These are phyloP conservation scores for Blastomyces gilchristii DNA, from an alignment of 2,329 filamentous ascomycete species.

Conservation along the genomic window DNA sequence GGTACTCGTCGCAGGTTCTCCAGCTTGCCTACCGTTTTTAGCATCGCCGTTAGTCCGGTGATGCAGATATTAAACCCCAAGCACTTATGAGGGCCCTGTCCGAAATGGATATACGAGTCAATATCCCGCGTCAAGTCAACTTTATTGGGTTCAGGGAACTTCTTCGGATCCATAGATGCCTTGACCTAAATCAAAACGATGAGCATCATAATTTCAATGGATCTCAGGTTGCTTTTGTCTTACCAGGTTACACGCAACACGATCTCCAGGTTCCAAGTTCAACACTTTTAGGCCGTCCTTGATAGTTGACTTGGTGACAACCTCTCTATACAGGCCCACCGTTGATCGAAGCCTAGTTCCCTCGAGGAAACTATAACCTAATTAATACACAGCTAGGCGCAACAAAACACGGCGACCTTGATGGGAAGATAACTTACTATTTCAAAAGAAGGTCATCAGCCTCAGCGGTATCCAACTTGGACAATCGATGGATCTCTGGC, in stretches of 20 bases:
- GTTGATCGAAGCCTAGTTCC: slow-evolving; percentile 31
- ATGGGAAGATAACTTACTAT: slow-evolving; percentile 33
- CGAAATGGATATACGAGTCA: slow-evolving; percentile 35
- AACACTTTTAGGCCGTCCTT: slow-evolving; percentile 28
- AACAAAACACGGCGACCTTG: not conserved
- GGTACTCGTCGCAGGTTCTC: slow-evolving; percentile 39
- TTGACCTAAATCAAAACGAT: slow-evolving; percentile 27
- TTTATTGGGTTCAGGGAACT: slow-evolving; percentile 29
- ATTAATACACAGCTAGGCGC: slow-evolving; percentile 2
- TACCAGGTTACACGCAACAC: slow-evolving; percentile 30
- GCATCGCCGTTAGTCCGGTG: slow-evolving; percentile 32
- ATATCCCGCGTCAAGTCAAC: slow-evolving; percentile 38
- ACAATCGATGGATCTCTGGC: slow-evolving; percentile 39
- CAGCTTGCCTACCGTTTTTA: slow-evolving; percentile 37
- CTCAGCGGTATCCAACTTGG: slow-evolving; percentile 35
- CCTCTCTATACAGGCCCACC: slow-evolving; percentile 30
- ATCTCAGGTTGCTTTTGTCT: slow-evolving; percentile 53
- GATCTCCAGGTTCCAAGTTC: slow-evolving; percentile 27
- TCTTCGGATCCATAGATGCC: slow-evolving; percentile 31
- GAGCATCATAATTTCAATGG: slow-evolving; percentile 24
- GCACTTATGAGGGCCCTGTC: slow-evolving; percentile 41
- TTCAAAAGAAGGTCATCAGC: slow-evolving; percentile 42
- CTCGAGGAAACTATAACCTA: slow-evolving; percentile 30
- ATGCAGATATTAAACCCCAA: slow-evolving; percentile 34
- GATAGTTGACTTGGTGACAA: slow-evolving; percentile 24